A percentile compares a stretch with the other conserved stretches of the same genome.
These are phyloP conservation scores for Xylaria intraflava DNA, from an alignment of 495 filamentous ascomycete genomes.

Conservation along the genomic window DNA sequence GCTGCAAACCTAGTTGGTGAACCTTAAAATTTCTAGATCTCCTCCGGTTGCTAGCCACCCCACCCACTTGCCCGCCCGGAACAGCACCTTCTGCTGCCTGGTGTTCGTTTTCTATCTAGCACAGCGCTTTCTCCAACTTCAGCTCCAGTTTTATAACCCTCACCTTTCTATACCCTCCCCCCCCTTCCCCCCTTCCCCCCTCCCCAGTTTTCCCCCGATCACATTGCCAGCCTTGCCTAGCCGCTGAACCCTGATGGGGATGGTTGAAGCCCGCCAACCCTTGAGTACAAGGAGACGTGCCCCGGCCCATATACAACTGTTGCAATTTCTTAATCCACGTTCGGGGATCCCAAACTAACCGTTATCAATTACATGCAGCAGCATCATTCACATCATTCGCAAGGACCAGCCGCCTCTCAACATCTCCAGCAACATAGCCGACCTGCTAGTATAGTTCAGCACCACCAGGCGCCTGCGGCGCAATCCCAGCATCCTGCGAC, in stretches of 20 bases:
- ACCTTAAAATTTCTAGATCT: slow-evolving; percentile 38
- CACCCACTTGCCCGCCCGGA: slow-evolving; percentile 35
- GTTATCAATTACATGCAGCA: slow-evolving; percentile 24
- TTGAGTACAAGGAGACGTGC: slow-evolving; percentile 39
- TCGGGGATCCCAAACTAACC: background rate
- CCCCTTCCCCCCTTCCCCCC: slow-evolving; percentile 5
- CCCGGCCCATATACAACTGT: background rate
- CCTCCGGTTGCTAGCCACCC: slow-evolving; percentile 37
- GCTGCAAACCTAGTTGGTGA: slow-evolving; percentile 31
- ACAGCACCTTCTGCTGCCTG: slow-evolving; percentile 19
- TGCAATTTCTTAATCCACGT: background rate
- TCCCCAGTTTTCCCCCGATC: slow-evolving; percentile 33
- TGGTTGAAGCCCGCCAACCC: slow-evolving; percentile 28
- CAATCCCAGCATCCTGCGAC: slow-evolving; percentile 47
- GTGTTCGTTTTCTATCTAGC: background rate
- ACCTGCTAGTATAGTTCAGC: slow-evolving; percentile 57
- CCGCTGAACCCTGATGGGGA: slow-evolving; percentile 38
- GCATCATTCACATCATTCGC: slow-evolving; percentile 55
- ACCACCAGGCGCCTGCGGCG: slow-evolving; percentile 46
- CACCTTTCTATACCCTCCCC: background rate
- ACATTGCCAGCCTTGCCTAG: slow-evolving; percentile 35
- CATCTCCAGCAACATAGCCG: slow-evolving; percentile 54
- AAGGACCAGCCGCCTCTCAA: slow-evolving; percentile 50
- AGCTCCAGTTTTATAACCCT: background rate
- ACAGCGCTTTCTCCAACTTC: background rate